These are phyloP conservation scores for Hypoxylon intermedium DNA, from an alignment of 495 filamentous ascomycete genomes.

Conservation along the genomic window DNA sequence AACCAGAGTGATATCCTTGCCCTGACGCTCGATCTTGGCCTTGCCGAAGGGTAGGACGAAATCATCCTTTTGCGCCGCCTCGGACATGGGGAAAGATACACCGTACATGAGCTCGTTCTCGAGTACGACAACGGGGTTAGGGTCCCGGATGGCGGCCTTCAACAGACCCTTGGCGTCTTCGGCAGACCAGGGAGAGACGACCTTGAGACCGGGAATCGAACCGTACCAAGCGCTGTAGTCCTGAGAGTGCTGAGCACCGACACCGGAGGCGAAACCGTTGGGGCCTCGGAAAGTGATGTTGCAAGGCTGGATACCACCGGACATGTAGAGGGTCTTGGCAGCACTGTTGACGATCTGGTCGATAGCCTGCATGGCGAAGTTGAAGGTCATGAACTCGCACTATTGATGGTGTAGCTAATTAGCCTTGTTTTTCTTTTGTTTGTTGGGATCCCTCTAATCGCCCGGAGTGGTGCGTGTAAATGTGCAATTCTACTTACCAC, in stretches of 20 bases:
- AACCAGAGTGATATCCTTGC: conserved; percentile 95
- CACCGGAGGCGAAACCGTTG: conserved; percentile 96
- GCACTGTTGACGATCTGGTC: conserved; percentile 99
- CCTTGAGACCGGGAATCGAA: conserved; percentile 95
- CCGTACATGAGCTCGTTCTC: conserved; percentile 99
- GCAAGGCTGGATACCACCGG: conserved; percentile 97
- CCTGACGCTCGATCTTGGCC: conserved; percentile 95
- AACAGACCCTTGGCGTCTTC: conserved; percentile 98
- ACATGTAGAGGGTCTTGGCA: conserved; percentile 99
- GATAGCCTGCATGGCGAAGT: conserved; percentile 99
- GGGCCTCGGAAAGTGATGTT: conserved; percentile 99
- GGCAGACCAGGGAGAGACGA: conserved; percentile 91
- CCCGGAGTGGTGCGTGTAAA: neutral
- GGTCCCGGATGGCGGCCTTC: conserved; percentile 97
- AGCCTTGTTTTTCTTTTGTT: conserved; percentile 11
- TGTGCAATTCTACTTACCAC: conserved; percentile 80
- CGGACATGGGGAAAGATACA: conserved; percentile 92
- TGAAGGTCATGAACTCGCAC: conserved; percentile 99
- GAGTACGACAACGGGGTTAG: conserved; percentile 92
- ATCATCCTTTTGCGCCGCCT: conserved; percentile 91
- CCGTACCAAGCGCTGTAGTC: conserved; percentile 99
- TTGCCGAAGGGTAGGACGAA: conserved; percentile 97
- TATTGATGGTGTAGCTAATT: conserved; percentile 43
- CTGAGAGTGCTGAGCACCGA: conserved; percentile 97
- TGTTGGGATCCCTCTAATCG: neutral